phyloP scores from a whole-genome alignment of 164 flowering plant genomes.

The Vitis rupestris region DNA sequence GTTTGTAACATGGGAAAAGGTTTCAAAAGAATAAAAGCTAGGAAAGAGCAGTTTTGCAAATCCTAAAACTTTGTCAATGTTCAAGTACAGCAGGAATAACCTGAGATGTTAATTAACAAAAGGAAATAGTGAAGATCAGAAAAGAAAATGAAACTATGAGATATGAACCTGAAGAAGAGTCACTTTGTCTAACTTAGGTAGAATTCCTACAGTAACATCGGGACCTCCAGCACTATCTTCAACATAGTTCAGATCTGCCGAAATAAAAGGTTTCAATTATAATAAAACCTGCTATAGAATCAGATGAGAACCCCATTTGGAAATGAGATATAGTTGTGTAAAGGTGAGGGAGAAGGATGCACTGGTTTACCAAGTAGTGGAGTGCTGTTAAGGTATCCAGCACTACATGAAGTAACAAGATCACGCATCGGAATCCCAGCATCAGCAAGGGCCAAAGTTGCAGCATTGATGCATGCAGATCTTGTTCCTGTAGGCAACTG shows the following conservation, averaged over 20 bases:
- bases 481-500: constrained; percentile 68
- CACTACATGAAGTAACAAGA: constrained; percentile 87
- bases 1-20: too few relatives aligned
- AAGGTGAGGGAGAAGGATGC: neutral
- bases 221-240: constrained; percentile 99
- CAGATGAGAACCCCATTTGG: too few relatives aligned
- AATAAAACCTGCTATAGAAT: too few relatives aligned
- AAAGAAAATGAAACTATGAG: neutral
- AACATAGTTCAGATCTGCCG: constrained; percentile 76
- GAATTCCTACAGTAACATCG: constrained; percentile 86
- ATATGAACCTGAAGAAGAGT: constrained; percentile 87
- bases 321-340: too few relatives aligned
- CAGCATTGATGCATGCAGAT: constrained; percentile 98
- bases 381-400: constrained; percentile 89
- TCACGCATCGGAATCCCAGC: constrained; percentile 98
- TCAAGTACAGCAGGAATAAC: neutral
- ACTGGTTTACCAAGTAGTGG: constrained; percentile 74
- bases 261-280: constrained; percentile 1
- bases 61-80: too few relatives aligned
- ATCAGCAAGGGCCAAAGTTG: constrained; percentile 97
- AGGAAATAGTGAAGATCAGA: neutral
- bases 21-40: too few relatives aligned
- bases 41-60: too few relatives aligned
- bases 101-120: neutral
- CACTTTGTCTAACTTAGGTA: constrained; percentile 81